These are phyloP conservation scores for Phyllosticta ampelicida DNA, from an alignment of 2,329 filamentous ascomycete species.

Conservation along the genomic window DNA sequence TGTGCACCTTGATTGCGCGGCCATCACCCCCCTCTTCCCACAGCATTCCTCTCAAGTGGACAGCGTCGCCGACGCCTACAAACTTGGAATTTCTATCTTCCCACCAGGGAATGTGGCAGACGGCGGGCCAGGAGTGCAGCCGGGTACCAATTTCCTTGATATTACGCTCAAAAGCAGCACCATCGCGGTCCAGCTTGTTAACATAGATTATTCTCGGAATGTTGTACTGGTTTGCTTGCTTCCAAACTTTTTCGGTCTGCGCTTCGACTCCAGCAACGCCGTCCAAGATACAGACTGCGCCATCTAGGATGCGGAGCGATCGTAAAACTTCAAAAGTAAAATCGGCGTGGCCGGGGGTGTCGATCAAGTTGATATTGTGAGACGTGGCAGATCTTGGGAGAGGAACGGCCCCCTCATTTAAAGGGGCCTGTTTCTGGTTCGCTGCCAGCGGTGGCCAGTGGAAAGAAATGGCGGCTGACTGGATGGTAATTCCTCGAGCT, in stretches of 20 bases:
- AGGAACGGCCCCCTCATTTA: background rate
- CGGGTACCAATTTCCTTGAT: slow-evolving; percentile 75
- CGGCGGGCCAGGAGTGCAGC: slow-evolving; percentile 72
- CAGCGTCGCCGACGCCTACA: slow-evolving; percentile 72
- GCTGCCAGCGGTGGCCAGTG: slow-evolving; percentile 62
- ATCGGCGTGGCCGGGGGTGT: slow-evolving; percentile 93
- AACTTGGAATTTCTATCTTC: slow-evolving; percentile 61
- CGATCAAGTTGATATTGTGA: slow-evolving; percentile 73
- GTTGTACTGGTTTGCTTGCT: slow-evolving; percentile 71
- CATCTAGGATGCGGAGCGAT: slow-evolving; percentile 78
- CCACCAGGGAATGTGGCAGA: slow-evolving; percentile 96
- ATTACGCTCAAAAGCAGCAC: slow-evolving; percentile 71
- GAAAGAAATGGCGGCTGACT: slow-evolving; percentile 93
- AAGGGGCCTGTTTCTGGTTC: slow-evolving; percentile 16
- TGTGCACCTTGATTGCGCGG: slow-evolving; percentile 47
- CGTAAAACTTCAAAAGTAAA: slow-evolving; percentile 95
- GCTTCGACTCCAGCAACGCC: slow-evolving; percentile 91
- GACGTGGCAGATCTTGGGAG: slow-evolving; percentile 5
- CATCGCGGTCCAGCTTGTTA: slow-evolving; percentile 78
- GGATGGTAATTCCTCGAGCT: slow-evolving; percentile 89
- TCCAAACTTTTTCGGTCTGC: slow-evolving; percentile 94
- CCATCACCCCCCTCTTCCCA: slow-evolving; percentile 62
- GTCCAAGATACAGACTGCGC: slow-evolving; percentile 85
- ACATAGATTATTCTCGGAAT: slow-evolving; percentile 76
- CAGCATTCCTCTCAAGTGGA: slow-evolving; percentile 62